These are phyloP conservation scores for Rubia peregrina DNA, from an alignment of 305 asterid species.

Conservation along the genomic window DNA sequence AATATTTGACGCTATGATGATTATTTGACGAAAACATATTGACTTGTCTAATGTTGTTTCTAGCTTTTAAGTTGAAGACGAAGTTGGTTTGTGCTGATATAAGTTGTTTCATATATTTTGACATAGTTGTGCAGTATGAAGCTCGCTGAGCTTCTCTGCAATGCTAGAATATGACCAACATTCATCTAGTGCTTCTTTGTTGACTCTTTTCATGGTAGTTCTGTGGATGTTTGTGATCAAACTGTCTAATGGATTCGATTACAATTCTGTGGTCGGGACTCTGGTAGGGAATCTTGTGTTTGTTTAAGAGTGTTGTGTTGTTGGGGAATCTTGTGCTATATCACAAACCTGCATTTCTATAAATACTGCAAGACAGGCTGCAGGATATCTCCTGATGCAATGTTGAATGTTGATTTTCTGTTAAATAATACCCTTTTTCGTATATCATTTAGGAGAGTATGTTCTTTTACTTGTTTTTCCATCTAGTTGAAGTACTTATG, in stretches of 20 bases:
- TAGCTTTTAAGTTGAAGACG: not conserved
- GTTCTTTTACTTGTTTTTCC: too few relatives aligned
- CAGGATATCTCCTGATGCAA: not conserved
- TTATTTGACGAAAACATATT: not conserved
- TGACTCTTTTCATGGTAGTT: not conserved
- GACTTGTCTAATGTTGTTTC: not conserved
- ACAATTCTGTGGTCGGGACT: too few relatives aligned
- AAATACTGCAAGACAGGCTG: not conserved
- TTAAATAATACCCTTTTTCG: not conserved
- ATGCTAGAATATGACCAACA: not conserved
- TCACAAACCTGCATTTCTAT: not conserved
- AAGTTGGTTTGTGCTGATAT: not conserved
- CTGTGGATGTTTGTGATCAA: not conserved
- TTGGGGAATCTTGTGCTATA: not conserved
- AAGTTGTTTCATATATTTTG: conserved; percentile 10
- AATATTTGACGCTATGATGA: not conserved
- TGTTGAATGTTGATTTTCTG: not conserved
- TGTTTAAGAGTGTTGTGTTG: too few relatives aligned
- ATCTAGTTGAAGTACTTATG: too few relatives aligned
- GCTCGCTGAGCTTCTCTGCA: conserved; percentile 33
- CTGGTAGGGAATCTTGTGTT: not conserved
- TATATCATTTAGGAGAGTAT: too few relatives aligned
- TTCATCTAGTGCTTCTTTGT: not conserved
- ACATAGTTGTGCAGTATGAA: conserved; percentile 60
- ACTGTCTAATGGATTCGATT: not conserved